A percentile compares a stretch with the other conserved stretches of the same genome.
Conservation (phyloP, 169 alveolate genomes). For the Sarcocystis neurona region DNA sequence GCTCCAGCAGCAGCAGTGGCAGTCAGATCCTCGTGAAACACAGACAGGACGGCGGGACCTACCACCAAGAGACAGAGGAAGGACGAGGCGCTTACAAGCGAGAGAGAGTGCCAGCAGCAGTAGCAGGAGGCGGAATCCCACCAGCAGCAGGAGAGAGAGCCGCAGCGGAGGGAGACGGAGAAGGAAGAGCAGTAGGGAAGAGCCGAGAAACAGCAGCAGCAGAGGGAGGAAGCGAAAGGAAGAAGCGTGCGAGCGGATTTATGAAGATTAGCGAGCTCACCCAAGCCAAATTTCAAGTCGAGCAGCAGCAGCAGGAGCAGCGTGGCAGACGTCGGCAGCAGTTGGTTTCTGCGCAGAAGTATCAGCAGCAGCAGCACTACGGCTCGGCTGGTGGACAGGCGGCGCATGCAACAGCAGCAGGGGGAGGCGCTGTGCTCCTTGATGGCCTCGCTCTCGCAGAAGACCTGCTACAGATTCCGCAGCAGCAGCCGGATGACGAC, state of each 20-base stretch:
- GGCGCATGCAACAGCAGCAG: too few species aligned
- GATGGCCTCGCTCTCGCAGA: too few species aligned
- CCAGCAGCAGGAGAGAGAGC: background rate
- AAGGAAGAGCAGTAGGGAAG: background rate
- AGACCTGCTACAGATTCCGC: too few species aligned
- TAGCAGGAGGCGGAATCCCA: background rate
- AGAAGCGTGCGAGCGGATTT: background rate
- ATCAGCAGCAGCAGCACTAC: background rate
- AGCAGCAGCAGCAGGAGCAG: background rate
- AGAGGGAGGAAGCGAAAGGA: background rate
- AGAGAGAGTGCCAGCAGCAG: background rate
- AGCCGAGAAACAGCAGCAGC: too few species aligned
- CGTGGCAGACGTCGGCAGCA: background rate
- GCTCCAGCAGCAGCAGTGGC: too few species aligned
- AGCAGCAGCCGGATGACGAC: too few species aligned
- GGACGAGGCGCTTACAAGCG: too few species aligned
- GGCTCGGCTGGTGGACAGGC: too few species aligned
- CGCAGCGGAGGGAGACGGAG: background rate
- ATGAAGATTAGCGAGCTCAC: background rate
- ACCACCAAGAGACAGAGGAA: too few species aligned
- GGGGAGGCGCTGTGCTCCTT: too few species aligned
- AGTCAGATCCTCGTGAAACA: too few species aligned
- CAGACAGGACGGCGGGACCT: too few species aligned
- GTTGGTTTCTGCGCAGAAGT: background rate
- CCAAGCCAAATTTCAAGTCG: conserved; percentile 1